These are phyloP conservation scores for Knufia petricola DNA, from an alignment of 2,329 filamentous ascomycete genomes.

Conservation along the genomic window DNA sequence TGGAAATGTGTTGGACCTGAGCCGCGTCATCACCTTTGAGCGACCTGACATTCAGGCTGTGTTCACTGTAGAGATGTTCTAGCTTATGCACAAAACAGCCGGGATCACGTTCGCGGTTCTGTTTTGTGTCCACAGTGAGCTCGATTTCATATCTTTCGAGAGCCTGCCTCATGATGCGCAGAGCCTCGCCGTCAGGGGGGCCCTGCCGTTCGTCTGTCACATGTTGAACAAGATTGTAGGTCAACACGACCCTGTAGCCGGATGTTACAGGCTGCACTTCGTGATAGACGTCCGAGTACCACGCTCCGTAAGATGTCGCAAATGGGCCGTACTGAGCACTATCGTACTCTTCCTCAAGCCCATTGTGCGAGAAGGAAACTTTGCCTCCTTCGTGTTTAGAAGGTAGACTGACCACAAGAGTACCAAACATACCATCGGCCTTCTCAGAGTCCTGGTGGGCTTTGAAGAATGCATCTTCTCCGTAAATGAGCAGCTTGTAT, in stretches of 20 bases:
- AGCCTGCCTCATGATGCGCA: slow-evolving; percentile 12
- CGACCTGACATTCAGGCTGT: background rate
- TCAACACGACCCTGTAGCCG: slow-evolving; percentile 43
- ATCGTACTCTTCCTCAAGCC: slow-evolving; percentile 26
- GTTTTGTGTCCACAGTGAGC: background rate
- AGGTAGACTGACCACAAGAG: slow-evolving; percentile 40
- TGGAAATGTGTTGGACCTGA: background rate
- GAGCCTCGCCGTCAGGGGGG: background rate
- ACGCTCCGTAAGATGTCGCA: slow-evolving; percentile 22
- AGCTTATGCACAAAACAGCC: background rate
- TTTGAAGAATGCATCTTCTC: slow-evolving; percentile 42
- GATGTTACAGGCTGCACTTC: slow-evolving; percentile 40
- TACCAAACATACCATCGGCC: slow-evolving; percentile 41
- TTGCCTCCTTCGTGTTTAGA: slow-evolving; percentile 41
- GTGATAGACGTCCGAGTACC: slow-evolving; percentile 46
- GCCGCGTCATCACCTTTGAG: background rate
- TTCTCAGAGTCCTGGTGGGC: slow-evolving; percentile 41
- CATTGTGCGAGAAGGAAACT: slow-evolving; percentile 33
- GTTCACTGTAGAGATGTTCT: background rate
- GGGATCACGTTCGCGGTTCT: background rate
- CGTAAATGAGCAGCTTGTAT: slow-evolving; percentile 43
- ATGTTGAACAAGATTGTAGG: slow-evolving; percentile 42
- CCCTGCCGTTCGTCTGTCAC: background rate
- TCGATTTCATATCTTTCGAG: background rate
- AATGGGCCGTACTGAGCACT: slow-evolving; percentile 26